phyloP scores from a whole-genome alignment of 148 eudicot species.

The Camellia lanceoleosa region DNA sequence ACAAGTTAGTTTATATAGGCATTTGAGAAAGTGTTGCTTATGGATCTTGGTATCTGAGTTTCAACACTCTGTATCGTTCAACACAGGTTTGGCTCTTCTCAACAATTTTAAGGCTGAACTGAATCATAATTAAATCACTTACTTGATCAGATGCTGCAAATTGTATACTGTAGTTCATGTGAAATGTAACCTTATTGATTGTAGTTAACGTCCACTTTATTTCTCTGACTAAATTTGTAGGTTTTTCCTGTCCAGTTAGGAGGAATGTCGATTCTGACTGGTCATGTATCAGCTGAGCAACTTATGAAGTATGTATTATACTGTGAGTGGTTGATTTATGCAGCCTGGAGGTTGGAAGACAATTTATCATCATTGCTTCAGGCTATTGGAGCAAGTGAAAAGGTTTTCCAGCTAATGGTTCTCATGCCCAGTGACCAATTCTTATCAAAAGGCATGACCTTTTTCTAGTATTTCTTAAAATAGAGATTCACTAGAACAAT shows the following conservation, averaged over 20 bases:
- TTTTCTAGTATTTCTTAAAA: neutral
- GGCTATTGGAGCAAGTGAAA: slow-evolving; percentile 55
- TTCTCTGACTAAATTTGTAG: slow-evolving; percentile 16
- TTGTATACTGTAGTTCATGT: neutral
- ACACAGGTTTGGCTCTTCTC: slow-evolving; percentile 42
- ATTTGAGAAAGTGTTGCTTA: slow-evolving; percentile 45
- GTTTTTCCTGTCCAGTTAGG: slow-evolving; percentile 46
- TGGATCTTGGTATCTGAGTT: slow-evolving; percentile 55
- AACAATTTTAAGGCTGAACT: neutral
- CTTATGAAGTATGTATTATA: slow-evolving; percentile 52
- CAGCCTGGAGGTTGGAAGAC: slow-evolving; percentile 52
- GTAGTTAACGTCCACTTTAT: neutral
- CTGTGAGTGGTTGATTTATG: slow-evolving; percentile 62
- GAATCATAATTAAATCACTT: neutral
- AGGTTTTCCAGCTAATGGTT: slow-evolving; percentile 42
- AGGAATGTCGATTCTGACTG: slow-evolving; percentile 42
- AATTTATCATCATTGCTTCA: slow-evolving; percentile 42
- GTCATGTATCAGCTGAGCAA: slow-evolving; percentile 53
- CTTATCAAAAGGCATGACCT: slow-evolving; percentile 38
- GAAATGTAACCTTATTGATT: neutral
- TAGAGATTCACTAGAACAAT: neutral
- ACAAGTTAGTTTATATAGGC: slow-evolving; percentile 34
- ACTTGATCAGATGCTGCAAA: neutral
- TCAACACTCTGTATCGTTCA: slow-evolving; percentile 39
- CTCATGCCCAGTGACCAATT: slow-evolving; percentile 44